phyloP scores from a whole-genome alignment of 2,329 filamentous ascomycete genomes.

The Ascosphaera aggregata region DNA sequence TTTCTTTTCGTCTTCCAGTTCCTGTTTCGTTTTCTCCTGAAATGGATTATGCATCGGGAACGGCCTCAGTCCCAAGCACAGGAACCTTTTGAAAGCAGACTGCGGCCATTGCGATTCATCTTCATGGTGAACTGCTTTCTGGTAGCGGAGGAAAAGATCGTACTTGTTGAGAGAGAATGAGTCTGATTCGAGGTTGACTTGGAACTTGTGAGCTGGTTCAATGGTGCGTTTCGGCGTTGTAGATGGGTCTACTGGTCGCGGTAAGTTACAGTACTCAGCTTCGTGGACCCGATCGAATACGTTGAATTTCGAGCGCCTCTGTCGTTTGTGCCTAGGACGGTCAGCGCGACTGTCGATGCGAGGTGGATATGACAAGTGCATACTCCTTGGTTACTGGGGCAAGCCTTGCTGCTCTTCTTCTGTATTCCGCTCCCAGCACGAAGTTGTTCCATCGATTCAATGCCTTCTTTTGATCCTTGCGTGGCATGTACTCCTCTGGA shows the following conservation, averaged over 20 bases:
- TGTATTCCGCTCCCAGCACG: slow-evolving; percentile 24
- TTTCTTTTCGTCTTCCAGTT: slow-evolving; percentile 17
- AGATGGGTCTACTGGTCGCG: slow-evolving; percentile 20
- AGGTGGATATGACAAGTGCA: slow-evolving; percentile 5
- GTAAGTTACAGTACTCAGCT: slow-evolving; percentile 20
- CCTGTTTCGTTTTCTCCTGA: slow-evolving; percentile 14
- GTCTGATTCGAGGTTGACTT: slow-evolving; percentile 24
- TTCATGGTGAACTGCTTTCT: slow-evolving; percentile 23
- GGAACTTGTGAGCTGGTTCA: slow-evolving; percentile 25
- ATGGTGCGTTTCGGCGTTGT: slow-evolving; percentile 16
- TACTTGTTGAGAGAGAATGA: slow-evolving; percentile 24
- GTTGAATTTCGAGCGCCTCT: slow-evolving; percentile 16
- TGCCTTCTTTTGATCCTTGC: slow-evolving; percentile 23
- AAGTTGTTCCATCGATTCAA: slow-evolving; percentile 26
- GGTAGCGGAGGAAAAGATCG: slow-evolving; percentile 24
- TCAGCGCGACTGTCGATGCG: background rate
- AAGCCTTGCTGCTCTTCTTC: slow-evolving; percentile 20
- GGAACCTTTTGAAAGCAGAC: slow-evolving; percentile 22
- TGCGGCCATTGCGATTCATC: slow-evolving; percentile 19
- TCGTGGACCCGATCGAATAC: slow-evolving; percentile 19
- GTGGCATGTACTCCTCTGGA: slow-evolving; percentile 19
- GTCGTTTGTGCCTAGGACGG: background rate
- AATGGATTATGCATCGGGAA: background rate
- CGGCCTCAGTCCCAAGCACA: slow-evolving; percentile 19
- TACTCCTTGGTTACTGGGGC: slow-evolving; percentile 23